Percentiles rank a stretch among this genome's conserved stretches.
Evolutionary conservation across 768 basidiomycete genomes (phyloP).

Genomic region (Leccinum uliginosum): DNA sequence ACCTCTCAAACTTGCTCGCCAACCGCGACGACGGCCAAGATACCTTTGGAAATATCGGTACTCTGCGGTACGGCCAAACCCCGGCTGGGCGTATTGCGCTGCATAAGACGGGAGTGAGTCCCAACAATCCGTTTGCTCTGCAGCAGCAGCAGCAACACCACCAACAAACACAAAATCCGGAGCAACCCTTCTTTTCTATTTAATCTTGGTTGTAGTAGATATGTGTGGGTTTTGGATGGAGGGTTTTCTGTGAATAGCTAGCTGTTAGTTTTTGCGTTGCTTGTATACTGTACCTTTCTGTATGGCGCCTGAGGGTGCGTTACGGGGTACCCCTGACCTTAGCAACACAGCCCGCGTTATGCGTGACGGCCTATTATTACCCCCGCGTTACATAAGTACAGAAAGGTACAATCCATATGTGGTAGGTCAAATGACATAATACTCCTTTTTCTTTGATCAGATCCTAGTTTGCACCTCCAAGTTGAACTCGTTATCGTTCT

Average conservation of each 20-base stretch:
- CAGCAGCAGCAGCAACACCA: constrained; percentile 39
- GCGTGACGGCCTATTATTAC: no score
- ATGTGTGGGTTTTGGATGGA: neutral
- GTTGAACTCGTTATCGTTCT: no score
- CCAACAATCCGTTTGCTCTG: constrained; percentile 62
- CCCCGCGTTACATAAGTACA: no score
- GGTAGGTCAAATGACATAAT: constrained; percentile 24
- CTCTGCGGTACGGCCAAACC: constrained; percentile 65
- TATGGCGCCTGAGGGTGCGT: no score
- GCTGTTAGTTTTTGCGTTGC: neutral
- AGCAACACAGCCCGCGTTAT: no score
- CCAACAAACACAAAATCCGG: constrained; percentile 51
- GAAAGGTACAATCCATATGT: no score
- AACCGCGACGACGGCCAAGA: constrained; percentile 91
- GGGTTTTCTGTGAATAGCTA: constrained; percentile 10
- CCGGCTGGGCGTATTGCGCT: constrained; percentile 45
- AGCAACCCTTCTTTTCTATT: constrained; percentile 81
- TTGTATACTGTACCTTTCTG: no score
- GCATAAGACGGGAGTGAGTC: constrained; percentile 44
- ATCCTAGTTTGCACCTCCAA: neutral
- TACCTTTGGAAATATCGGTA: constrained; percentile 90
- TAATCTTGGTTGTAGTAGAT: constrained; percentile 27
- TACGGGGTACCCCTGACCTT: no score
- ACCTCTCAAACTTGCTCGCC: constrained; percentile 79
- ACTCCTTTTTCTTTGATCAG: neutral